Conservation (phyloP, 495 filamentous ascomycete genomes). For the Aspergillus biplanus region DNA sequence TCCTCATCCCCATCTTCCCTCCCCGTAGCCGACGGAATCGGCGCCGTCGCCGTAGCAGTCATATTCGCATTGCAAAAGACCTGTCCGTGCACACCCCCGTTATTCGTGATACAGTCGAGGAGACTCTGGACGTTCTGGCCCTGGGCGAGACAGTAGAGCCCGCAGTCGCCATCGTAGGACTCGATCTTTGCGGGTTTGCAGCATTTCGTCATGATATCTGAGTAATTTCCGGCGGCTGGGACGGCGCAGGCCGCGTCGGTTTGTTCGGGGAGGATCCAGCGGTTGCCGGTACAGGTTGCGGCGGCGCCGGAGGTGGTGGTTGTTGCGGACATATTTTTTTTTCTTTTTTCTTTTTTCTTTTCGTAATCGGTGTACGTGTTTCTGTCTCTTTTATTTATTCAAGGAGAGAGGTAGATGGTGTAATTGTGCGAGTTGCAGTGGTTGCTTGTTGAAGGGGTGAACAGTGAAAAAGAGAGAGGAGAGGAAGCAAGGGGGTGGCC, state of each 20-base stretch:
- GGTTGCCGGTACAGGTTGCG: constrained; percentile 32
- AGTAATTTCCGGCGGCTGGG: constrained; percentile 38
- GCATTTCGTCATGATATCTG: constrained; percentile 47
- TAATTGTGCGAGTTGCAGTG: neutral
- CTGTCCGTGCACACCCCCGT: constrained; percentile 33
- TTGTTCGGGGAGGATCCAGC: constrained; percentile 45
- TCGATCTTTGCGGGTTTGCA: constrained; percentile 45
- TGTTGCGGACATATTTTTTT: constrained; percentile 27
- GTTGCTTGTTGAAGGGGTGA: constrained; percentile 13
- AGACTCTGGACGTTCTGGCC: constrained; percentile 43
- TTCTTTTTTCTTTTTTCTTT: neutral
- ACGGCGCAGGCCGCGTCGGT: constrained; percentile 49
- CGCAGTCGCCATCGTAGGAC: constrained; percentile 51
- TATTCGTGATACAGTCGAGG: constrained; percentile 36
- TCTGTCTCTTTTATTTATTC: no score
- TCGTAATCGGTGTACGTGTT: no score
- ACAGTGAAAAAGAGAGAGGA: neutral
- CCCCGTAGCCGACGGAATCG: constrained; percentile 24
- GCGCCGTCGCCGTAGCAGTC: constrained; percentile 48
- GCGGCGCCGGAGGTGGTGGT: constrained; percentile 31
- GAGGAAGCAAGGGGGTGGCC: neutral
- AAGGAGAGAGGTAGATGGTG: no score
- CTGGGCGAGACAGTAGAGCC: constrained; percentile 54
- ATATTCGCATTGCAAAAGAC: constrained; percentile 44
- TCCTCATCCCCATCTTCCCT: constrained; percentile 21